Base-by-base conservation (phyloP, 805 yeast species). In the Cyberlindnera bimundalis region DNA sequence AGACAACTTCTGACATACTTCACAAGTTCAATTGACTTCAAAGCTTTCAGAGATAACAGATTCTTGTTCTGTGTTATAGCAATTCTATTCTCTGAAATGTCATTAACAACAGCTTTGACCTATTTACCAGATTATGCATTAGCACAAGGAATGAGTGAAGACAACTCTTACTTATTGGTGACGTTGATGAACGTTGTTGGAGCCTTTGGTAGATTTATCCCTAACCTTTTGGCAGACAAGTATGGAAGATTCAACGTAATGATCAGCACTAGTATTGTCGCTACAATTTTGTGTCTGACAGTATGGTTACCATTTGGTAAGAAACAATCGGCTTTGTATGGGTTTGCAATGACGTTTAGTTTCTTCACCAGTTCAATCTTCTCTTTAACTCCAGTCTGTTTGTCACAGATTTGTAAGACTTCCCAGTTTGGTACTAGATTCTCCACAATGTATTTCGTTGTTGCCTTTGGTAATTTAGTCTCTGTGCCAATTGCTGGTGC, bases 241-340 rank as follows among this genome's bases (percentile, higher is more conserved):
- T 62, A 65, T 37, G 50, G 50, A 15, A 83, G 84, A 11, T 64
- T 46, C 39, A 46, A 46, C 33, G 44, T 46, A 17, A 46, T 46
- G 50, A 36, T 32, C 29, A 37, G 66, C 3, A 71, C 79, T 62
- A 57, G 74, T 15, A 27, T 58, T 4, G 61, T 78, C 9, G 64
- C 75, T 9, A 63, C 73, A 1, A 11, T 80, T 0, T 60, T 76
- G 12, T 67, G 77, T 3, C 63, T 82, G 33, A 65, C 68, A 0
- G 52, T 83, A 16, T 82, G 89, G 89, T 60, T 81, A 17, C 89
- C 90, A 1, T 73, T 79, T 37, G 88, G 86, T 1, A 46, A 56
- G 13, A 50, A 58, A 39, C 43, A 64, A 19, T 61, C 59, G 2
- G 72, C 66, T 0, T 59, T 81, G 33, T 73, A 78, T 46, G 67